phyloP scores from a whole-genome alignment of 2,329 filamentous ascomycete genomes.

The Sclerotinia minor region DNA sequence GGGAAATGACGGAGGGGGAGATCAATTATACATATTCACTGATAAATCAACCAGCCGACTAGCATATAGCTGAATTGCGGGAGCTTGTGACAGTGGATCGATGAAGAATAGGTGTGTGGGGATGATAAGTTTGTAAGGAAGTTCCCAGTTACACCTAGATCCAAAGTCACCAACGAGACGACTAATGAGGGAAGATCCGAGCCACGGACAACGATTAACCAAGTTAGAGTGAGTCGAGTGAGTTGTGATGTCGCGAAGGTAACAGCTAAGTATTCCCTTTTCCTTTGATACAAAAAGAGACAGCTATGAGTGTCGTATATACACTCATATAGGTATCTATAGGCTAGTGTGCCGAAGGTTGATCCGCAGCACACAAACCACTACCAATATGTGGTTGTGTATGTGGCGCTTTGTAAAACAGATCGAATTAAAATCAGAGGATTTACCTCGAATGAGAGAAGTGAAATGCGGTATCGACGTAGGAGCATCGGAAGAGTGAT shows the following conservation, averaged over 20 bases:
- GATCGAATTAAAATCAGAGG: background rate
- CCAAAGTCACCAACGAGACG: conserved; percentile 1
- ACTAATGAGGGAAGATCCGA: conserved; percentile 17
- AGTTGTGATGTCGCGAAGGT: background rate
- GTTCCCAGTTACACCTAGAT: conserved; percentile 1
- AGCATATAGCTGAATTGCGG: conserved; percentile 14
- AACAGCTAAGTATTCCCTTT: background rate
- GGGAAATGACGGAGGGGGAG: conserved; percentile 11
- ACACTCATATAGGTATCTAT: background rate
- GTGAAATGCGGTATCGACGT: background rate
- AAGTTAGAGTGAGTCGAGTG: background rate
- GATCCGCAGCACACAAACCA: conserved; percentile 8
- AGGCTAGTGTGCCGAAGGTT: background rate
- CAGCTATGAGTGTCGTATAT: background rate
- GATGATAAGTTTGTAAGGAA: conserved; percentile 19
- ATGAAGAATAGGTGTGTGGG: conserved; percentile 21
- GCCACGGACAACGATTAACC: background rate
- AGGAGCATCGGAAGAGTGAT: background rate
- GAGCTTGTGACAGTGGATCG: conserved; percentile 14
- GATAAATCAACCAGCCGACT: conserved; percentile 17
- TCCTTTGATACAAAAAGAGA: background rate
- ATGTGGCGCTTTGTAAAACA: conserved; percentile 13
- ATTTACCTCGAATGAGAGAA: background rate
- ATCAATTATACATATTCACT: conserved; percentile 23
- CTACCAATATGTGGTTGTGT: conserved; percentile 3